phyloP scores from a whole-genome alignment of 2,329 filamentous ascomycete species.

The Epichloe sibirici region DNA sequence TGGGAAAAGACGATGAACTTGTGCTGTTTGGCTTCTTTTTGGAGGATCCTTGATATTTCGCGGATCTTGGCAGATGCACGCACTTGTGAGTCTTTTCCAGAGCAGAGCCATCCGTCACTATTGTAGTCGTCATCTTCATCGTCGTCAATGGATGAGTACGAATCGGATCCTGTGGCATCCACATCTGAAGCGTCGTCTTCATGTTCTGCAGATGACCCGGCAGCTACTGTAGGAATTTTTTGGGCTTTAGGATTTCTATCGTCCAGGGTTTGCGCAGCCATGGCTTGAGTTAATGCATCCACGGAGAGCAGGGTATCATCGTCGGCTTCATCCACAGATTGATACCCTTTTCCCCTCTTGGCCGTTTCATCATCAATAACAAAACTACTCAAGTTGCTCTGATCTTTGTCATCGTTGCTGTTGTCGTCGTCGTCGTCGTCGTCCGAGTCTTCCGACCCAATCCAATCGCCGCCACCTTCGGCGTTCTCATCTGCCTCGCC shows the following conservation, averaged over 20 bases:
- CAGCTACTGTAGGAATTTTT: slow-evolving; percentile 5
- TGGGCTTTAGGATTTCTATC: slow-evolving; percentile 10
- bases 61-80: slow-evolving; percentile 82
- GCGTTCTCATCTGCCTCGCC: slow-evolving; percentile 79
- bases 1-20: slow-evolving; percentile 99
- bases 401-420: slow-evolving; percentile 16
- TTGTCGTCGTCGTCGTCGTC: slow-evolving; percentile 39
- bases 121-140: slow-evolving; percentile 20
- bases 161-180: slow-evolving; percentile 29
- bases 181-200: slow-evolving; percentile 16
- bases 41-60: slow-evolving; percentile 69
- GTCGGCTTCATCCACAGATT: slow-evolving; percentile 13
- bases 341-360: slow-evolving; percentile 20
- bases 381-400: slow-evolving; percentile 43
- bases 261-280: slow-evolving; percentile 24
- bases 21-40: slow-evolving; percentile 65
- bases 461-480: slow-evolving; percentile 72
- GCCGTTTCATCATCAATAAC: slow-evolving; percentile 38
- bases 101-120: slow-evolving; percentile 19
- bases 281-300: slow-evolving; percentile 23
- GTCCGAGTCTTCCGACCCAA: slow-evolving; percentile 58
- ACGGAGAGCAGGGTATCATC: slow-evolving; percentile 24
- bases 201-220: slow-evolving; percentile 22
- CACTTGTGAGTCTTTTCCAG: slow-evolving; percentile 24
- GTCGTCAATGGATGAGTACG: slow-evolving; percentile 16